Evolutionary conservation across 2,329 filamentous ascomycete species (phyloP), one percentile per base, ranked within the genome.

Genomic region (Pseudogymnoascus sp.): DNA sequence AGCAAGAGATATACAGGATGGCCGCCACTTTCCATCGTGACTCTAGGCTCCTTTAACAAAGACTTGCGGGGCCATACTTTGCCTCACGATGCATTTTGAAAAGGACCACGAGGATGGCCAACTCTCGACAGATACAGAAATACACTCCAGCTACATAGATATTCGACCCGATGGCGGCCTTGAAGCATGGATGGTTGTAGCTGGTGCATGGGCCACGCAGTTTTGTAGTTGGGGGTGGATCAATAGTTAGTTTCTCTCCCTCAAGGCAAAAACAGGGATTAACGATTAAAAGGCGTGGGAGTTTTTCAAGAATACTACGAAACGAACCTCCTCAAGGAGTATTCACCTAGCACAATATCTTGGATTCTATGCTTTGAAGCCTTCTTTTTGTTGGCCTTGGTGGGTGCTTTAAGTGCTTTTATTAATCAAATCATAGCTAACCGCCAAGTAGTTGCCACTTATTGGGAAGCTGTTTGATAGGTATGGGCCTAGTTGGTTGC

Each of bases 381-480:
- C 18, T 81, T 79, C 62, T 74, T 81, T 64, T 74, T 84, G 72
- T 62, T 68, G 30, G 63, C 65, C 10, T 61, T n/a, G 5, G 30
- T 57, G 76, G 66, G 82, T 82, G 0, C 82, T 82, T 7, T 2
- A 52, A 28, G 18, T 30, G 9, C 9, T 23, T 23, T 3, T 28
- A 18, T 30, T 10, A 5, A 18, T 28, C 2, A 10, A 52, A 15
- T 28, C 1, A 5, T 4, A 18, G 23, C 9, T 52, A 28, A 52
- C n/a, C 12, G 2, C 7, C 23, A 30, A n/a, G n/a, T 28, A 28
- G 41, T 5, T 5, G 4, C 41, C 41, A 0, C 65, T 86, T 13
- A 76, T 84, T 13, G 85, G 85, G 1, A 80, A 78, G 37, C 48
- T 84, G 0, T 85, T 78, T 64, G 85, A 89, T 65, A 79, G 74